phyloP scores from a whole-genome alignment of 2,329 filamentous ascomycete species.

The Xylariaceae sp. region DNA sequence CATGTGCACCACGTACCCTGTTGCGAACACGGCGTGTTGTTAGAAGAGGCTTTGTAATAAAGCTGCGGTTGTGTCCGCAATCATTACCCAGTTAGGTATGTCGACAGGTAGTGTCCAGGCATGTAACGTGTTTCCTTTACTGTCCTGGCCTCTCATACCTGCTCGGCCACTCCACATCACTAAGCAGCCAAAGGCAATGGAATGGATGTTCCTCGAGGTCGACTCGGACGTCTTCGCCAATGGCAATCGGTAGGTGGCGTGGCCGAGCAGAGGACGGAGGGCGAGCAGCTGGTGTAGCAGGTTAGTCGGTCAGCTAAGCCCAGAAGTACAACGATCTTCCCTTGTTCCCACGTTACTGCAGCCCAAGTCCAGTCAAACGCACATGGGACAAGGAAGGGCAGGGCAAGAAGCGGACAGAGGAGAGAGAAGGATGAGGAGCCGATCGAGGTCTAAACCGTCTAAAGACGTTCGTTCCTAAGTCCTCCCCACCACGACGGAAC shows the following conservation, averaged over 20 bases:
- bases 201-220: background rate
- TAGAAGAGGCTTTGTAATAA: background rate
- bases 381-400: background rate
- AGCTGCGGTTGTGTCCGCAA: background rate
- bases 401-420: background rate
- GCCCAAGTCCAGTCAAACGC: background rate
- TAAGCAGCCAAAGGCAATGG: background rate
- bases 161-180: background rate
- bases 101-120: background rate
- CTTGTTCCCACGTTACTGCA: background rate
- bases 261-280: background rate
- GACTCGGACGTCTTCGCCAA: background rate
- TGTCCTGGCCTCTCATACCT: background rate
- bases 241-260: background rate
- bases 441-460: slow-evolving; percentile 16
- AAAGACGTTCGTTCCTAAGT: background rate
- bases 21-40: no score
- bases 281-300: background rate
- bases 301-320: background rate
- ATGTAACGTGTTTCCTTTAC: background rate
- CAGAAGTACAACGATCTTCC: background rate
- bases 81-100: background rate
- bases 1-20: no score
- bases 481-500: slow-evolving; percentile 5
- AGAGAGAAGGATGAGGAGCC: background rate